Conservation (phyloP, 2,329 filamentous ascomycete genomes). For the Tolypocladium capitatum region DNA sequence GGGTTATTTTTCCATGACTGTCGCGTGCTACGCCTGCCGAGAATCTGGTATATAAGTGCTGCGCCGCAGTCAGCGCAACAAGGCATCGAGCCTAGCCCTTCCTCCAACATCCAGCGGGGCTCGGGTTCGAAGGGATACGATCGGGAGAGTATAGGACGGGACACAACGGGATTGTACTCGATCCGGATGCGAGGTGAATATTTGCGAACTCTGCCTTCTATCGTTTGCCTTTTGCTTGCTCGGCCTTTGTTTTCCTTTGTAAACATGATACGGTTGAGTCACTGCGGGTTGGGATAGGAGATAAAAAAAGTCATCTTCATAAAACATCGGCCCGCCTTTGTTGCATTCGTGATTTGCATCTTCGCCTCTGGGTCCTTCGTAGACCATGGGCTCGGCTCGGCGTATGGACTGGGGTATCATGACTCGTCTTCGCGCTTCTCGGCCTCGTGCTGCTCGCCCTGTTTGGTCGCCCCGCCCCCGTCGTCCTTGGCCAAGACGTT, state of each 20-base stretch:
- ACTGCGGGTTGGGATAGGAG: conserved; percentile 10
- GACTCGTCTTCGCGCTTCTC: conserved; percentile 6
- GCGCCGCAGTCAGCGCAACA: neutral
- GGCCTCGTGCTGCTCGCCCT: conserved; percentile 13
- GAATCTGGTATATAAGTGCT: conserved; percentile 6
- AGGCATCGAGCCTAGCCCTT: neutral
- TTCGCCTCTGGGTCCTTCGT: neutral
- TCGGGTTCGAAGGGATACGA: neutral
- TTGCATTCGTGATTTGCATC: neutral
- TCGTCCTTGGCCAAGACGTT: conserved; percentile 74
- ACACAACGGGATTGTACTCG: conserved; percentile 2
- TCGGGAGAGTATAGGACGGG: neutral
- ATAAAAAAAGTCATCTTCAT: conserved; percentile 13
- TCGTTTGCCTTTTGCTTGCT: conserved; percentile 6
- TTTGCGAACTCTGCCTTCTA: conserved; percentile 8
- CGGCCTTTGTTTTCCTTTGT: conserved; percentile 11
- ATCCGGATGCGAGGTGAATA: conserved; percentile 1
- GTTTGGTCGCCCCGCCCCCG: conserved; percentile 5
- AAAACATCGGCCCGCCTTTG: neutral
- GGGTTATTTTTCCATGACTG: neutral
- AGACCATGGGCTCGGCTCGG: neutral
- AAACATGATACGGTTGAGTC: conserved; percentile 12
- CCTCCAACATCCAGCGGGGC: neutral
- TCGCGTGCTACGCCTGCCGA: neutral
- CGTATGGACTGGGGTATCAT: neutral